Conservation (phyloP, 768 basidiomycete genomes). For the Russula sp. region DNA sequence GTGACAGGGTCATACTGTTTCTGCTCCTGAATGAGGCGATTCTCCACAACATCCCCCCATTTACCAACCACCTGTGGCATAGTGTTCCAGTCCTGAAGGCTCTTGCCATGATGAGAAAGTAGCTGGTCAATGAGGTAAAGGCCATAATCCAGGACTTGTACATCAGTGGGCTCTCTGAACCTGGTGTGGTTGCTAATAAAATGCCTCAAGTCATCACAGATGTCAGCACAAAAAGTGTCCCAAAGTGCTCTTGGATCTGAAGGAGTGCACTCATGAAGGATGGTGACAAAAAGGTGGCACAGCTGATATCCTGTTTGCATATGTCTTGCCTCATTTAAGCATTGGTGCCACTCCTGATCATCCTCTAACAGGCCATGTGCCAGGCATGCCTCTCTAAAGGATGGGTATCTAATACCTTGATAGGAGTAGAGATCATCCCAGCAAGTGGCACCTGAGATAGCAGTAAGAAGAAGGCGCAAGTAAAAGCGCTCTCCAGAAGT, state of each 20-base stretch:
- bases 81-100: constrained; percentile 23
- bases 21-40: constrained; percentile 31
- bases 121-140: constrained; percentile 33
- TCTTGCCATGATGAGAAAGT: constrained; percentile 23
- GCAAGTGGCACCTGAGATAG: background rate
- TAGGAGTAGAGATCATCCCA: constrained; percentile 17
- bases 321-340: background rate
- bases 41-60: constrained; percentile 25
- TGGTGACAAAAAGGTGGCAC: constrained; percentile 34
- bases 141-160: constrained; percentile 35
- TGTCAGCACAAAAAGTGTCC: constrained; percentile 28
- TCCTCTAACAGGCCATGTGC: constrained; percentile 37
- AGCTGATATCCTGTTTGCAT: constrained; percentile 30
- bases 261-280: constrained; percentile 30
- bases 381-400: constrained; percentile 37
- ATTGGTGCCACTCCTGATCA: constrained; percentile 32
- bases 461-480: background rate
- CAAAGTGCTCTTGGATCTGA: constrained; percentile 34
- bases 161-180: constrained; percentile 27
- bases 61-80: constrained; percentile 30
- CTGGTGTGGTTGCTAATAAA: constrained; percentile 11
- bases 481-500: background rate
- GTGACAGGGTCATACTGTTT: constrained; percentile 27
- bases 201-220: constrained; percentile 37
- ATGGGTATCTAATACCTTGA: constrained; percentile 24